Percentiles rank a stretch among this genome's conserved stretches.
These are phyloP conservation scores for Phytophthora crassamura DNA, from an alignment of 352 stramenopile species.

Conservation along the genomic window DNA sequence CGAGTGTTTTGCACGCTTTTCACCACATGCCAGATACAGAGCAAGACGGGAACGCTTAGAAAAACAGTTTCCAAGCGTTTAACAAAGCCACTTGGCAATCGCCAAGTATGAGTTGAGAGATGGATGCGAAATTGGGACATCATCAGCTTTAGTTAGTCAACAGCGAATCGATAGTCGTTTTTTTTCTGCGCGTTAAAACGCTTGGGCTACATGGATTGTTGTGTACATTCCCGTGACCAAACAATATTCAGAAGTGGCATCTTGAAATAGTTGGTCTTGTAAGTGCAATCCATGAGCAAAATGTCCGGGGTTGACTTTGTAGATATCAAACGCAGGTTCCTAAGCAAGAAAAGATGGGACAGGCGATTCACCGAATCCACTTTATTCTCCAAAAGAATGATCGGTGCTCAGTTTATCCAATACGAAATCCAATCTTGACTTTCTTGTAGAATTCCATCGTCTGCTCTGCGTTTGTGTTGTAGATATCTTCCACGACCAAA, in stretches of 20 bases:
- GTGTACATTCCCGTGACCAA: background rate
- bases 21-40: background rate
- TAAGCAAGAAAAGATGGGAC: too few relatives aligned
- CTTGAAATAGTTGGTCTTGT: background rate
- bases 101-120: background rate
- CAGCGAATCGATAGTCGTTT: background rate
- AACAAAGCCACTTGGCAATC: conserved; percentile 2
- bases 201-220: background rate
- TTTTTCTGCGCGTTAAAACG: background rate
- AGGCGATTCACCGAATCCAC: too few relatives aligned
- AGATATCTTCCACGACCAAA: too few relatives aligned
- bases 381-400: too few relatives aligned
- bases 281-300: too few relatives aligned
- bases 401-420: too few relatives aligned
- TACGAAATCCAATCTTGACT: too few relatives aligned
- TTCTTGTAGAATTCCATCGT: too few relatives aligned
- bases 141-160: background rate
- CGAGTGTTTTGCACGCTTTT: background rate
- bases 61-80: background rate
- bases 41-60: background rate
- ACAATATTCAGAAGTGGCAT: conserved; percentile 5
- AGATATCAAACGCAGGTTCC: background rate
- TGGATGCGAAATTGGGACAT: background rate
- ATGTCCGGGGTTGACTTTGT: background rate
- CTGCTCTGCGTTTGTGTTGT: too few relatives aligned